Base-by-base conservation (phyloP, 202 grass and related monocot species). In the Setaria viridis region DNA sequence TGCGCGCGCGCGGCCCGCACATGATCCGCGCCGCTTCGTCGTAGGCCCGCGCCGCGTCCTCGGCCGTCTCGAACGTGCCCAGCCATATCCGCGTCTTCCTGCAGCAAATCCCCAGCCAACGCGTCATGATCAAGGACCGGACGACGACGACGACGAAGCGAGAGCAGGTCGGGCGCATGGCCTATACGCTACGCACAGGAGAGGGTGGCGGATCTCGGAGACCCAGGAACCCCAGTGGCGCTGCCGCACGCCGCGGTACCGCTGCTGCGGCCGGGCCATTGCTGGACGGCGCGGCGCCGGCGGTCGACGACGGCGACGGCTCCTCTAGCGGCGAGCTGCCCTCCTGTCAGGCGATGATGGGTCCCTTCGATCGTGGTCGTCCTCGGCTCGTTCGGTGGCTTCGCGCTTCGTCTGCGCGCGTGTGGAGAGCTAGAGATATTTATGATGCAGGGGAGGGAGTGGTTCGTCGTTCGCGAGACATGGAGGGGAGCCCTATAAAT, bases 201-300 rank as follows among this genome's bases (percentile, higher is more conserved):
- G 89, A n/a, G 95, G 95, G 76, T 98, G 95, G 55, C 95, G 91
- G 77, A 98, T 98, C 88, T 98, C 95, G 34, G 93, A 95, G 88
- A 95, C 95, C 95, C 95, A 98, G 60, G 95, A 98, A 19, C 95
- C 95, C 95, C 95, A 98, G 58, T 98, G 95, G 59, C 95, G 92
- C 74, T 98, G 95, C 86, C 95, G 89, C 46, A 95, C 95, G 84
- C 95, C 95, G 87, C 93, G 92, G 71, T 85, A 98, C 80, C 93
- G 90, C 66, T 93, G 93, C 86, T 91, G 91, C 54, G 92, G 62
- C 85, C 89, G 87, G 33, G 89, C 91, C 89, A 98, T 98, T 7
- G 9, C 7, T 10, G n/a, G 66, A 43, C 15, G 35, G 2, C 15
- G 65, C 0, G 2, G 33, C 7, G 15, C 17, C 14, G 64, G 34